Base-by-base conservation (phyloP, 805 yeast species). In the Candida chauliodis region DNA sequence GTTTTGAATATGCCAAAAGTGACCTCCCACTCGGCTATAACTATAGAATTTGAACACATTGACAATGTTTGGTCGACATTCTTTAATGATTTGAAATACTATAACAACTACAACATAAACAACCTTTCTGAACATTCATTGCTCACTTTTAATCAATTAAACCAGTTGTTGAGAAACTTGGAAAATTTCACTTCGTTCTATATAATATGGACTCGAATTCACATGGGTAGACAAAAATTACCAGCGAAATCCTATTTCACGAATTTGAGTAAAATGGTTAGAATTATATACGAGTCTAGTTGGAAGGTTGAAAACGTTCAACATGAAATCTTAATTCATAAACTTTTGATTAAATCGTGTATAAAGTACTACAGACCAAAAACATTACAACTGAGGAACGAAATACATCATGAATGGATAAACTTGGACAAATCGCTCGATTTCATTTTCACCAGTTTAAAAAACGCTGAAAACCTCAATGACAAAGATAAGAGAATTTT, bases 331-430 rank as follows among this genome's bases (percentile, higher is more conserved):
- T 15, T 17, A 5, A 43, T 51, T 36, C 68, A 63, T 41, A 54
- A 49, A 36, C 43, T 47, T 19, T 46, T 63, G 17, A 42, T 63
- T 19, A 51, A 52, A 33, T 40, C 62, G 5, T 61, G 65, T 2
- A 55, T 63, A 13, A 42, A 56, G 30, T 44, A 58, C 41, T 63
- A 53, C 41, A 51, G 44, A 28, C 67, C 69, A 1, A 45, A 45
- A 17, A 38, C 36, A 2, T 45, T 56, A 20, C 30, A 48, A 17
- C 56, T 50, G 29, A 52, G 48, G 9, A 37, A 36, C 14, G 39
- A 36, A 23, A 18, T 36, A 10, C 29, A 29, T 11, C 30, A 26
- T 19, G 19, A 25, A 5, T 36, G 29, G 29, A 16, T 31, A 3
- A 5, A 23, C 9, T 24, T 36, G 11, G 39, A 36, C 3, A 27